These are phyloP conservation scores for Rossbeevera mucosa DNA, from an alignment of 768 basidiomycete genomes.

Conservation along the genomic window DNA sequence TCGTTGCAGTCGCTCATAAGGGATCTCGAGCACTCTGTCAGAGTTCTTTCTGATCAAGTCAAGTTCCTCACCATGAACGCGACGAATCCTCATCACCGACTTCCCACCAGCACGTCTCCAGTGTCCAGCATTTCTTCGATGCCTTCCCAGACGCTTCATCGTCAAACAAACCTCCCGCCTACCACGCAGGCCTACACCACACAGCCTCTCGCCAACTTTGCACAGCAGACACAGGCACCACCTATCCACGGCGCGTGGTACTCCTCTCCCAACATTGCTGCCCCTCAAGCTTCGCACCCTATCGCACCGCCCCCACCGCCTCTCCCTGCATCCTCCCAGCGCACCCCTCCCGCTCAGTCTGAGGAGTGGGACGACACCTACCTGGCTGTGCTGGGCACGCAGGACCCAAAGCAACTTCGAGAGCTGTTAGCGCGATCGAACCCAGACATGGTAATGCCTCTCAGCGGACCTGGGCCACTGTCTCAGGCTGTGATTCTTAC, in stretches of 20 bases:
- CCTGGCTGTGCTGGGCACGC: constrained; percentile 67
- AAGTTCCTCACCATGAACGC: constrained; percentile 69
- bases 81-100: constrained; percentile 33
- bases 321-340: constrained; percentile 37
- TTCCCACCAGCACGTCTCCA: constrained; percentile 32
- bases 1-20: constrained; percentile 59
- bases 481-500: constrained; percentile 85
- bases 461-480: constrained; percentile 62
- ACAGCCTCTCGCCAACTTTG: constrained; percentile 32
- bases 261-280: constrained; percentile 54
- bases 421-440: constrained; percentile 70
- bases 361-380: constrained; percentile 88
- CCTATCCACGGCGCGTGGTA: constrained; percentile 51
- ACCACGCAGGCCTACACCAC: constrained; percentile 33
- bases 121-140: constrained; percentile 35
- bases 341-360: constrained; percentile 50
- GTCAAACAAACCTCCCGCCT: constrained; percentile 32
- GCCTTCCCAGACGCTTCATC: constrained; percentile 33
- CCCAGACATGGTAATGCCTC: constrained; percentile 76
- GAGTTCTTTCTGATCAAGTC: constrained; percentile 73
- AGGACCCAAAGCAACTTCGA: constrained; percentile 69
- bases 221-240: constrained; percentile 30
- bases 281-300: constrained; percentile 79
- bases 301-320: constrained; percentile 59
- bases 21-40: constrained; percentile 75